Conservation (phyloP, 495 filamentous ascomycete genomes). For the Jackrogersella minutella region DNA sequence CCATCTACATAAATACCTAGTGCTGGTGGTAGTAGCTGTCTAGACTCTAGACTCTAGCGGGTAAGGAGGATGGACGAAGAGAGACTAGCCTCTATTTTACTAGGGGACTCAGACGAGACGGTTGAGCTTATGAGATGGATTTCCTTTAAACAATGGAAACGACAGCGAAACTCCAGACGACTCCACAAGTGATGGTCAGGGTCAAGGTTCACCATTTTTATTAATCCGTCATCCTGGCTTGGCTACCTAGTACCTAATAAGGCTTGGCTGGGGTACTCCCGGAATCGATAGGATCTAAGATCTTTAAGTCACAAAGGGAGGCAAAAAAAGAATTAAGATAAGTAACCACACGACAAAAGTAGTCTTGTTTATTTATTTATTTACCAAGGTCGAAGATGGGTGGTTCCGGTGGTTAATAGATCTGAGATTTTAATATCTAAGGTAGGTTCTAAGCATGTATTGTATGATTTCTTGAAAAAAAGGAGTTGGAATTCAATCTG, state of each 20-base stretch:
- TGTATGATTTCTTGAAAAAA: not conserved
- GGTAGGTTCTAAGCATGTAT: not conserved
- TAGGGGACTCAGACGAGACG: slow-evolving; percentile 38
- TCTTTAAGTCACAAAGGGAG: slow-evolving; percentile 15
- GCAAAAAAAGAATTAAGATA: not conserved
- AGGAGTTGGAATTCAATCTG: slow-evolving; percentile 24
- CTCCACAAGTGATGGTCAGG: slow-evolving; percentile 38
- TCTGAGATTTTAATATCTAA: not conserved
- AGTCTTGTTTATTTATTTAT: not conserved
- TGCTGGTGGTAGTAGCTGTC: too few relatives aligned
- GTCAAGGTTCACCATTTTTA: slow-evolving; percentile 40
- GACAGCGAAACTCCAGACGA: slow-evolving; percentile 46
- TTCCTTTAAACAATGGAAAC: slow-evolving; percentile 44
- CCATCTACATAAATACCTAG: too few relatives aligned
- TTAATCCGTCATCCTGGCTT: slow-evolving; percentile 43
- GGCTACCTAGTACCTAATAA: slow-evolving; percentile 1
- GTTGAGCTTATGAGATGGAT: slow-evolving; percentile 43
- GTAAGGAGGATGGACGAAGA: slow-evolving; percentile 37
- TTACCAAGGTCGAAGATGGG: not conserved
- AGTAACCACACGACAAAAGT: not conserved
- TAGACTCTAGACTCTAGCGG: too few relatives aligned
- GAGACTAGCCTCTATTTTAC: slow-evolving; percentile 39
- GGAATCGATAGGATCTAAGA: slow-evolving; percentile 40
- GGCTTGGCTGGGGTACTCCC: slow-evolving; percentile 41
- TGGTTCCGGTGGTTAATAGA: not conserved